Conservation (phyloP, 805 yeast genomes). For the Yarrowia alimentaria region DNA sequence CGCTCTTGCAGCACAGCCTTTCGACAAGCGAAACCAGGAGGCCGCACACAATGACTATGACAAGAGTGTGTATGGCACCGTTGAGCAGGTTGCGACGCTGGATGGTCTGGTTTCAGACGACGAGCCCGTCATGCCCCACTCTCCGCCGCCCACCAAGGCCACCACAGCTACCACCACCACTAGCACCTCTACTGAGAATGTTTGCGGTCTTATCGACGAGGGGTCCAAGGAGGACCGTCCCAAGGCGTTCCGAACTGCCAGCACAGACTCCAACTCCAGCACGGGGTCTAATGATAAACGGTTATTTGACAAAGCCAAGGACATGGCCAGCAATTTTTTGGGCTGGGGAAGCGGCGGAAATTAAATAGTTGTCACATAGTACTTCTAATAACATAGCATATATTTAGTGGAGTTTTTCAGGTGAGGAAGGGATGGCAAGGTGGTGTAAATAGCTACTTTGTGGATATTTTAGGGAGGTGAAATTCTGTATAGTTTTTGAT, state of each 20-base stretch:
- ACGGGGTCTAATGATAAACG: constrained; percentile 6
- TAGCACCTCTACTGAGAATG: constrained; percentile 21
- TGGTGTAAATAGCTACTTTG: no score
- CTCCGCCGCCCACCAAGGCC: not conserved
- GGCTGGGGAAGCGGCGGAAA: constrained; percentile 19
- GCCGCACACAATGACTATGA: no score
- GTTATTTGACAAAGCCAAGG: constrained; percentile 22
- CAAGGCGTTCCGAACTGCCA: constrained; percentile 21
- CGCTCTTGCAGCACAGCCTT: constrained; percentile 17
- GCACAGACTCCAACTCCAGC: constrained; percentile 21
- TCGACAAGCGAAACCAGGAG: constrained; percentile 20
- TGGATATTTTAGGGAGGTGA: no score
- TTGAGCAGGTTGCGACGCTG: constrained; percentile 9
- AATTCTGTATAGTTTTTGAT: no score
- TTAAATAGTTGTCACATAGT: no score
- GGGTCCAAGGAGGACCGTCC: constrained; percentile 25
- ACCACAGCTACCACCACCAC: constrained; percentile 25
- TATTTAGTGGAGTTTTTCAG: no score
- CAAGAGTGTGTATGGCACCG: constrained; percentile 17
- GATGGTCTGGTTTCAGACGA: constrained; percentile 6
- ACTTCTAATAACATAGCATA: no score
- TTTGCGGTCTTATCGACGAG: constrained; percentile 21
- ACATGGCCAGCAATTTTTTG: constrained; percentile 18
- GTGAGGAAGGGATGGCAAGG: no score
- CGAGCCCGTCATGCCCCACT: not conserved